Base-by-base conservation (phyloP, 805 yeast species). In the Pichia sporocuriosa region DNA sequence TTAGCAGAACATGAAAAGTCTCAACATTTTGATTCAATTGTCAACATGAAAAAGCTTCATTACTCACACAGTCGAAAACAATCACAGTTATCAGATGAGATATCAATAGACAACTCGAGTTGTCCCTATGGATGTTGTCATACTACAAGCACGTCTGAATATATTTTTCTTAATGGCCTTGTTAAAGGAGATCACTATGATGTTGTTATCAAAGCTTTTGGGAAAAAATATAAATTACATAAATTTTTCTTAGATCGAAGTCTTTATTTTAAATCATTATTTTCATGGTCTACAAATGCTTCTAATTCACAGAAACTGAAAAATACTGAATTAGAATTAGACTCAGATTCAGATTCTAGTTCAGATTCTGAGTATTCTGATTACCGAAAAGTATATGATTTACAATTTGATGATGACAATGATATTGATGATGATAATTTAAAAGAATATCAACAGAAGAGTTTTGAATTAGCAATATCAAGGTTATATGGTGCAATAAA, bases 391-490 rank as follows among this genome's bases (percentile, higher is more conserved):
- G 37, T 40, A 1, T 53, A 59, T 42, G 64, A 58, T 16, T 46
- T 68, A 34, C 56, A 53, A 9, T 70, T 68, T 47, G 73, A 43
- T n/a, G 32, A 66, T 27, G 72, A 64, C 26, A 73, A 68, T 49
- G 60, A 61, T 7, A 56, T 63, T 33, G 68, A 69, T 37, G 65
- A 72, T 0, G 6, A 16, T 5, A 20, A 10, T n/a, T 15, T 35
- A 7, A 8, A 20, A 3, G 12, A 22, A 7, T 25, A n/a, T 28
- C 29, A 27, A 19, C 61, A 61, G 39, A 65, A 66, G 17, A 66
- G 76, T 4, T 73, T 76, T 52, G 78, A 74, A 35, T 52, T 69
- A 19, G 75, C 74, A 0, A 51, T 76, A 2, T 66, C 68, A 1
- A 48, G 70, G 31, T 55, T 75, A 11, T 75, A 75, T 48, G 79